Conservation (phyloP, 176 grass and related monocot genomes). For the Rhipidocladum racemiflorum region DNA sequence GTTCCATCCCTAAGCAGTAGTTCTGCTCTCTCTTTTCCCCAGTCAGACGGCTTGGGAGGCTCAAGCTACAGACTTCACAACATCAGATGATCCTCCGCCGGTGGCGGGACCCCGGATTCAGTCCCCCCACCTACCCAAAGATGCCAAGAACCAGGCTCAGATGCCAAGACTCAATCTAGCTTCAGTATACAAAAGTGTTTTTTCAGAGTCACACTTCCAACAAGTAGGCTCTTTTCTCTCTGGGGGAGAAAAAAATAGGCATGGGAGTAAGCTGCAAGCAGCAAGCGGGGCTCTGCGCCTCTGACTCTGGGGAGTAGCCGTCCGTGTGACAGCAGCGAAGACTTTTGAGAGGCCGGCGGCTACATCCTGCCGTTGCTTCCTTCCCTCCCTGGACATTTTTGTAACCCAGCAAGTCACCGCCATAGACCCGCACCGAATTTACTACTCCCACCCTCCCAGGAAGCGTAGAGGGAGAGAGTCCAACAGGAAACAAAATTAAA, state of each 20-base stretch:
- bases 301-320: not conserved
- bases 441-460: not conserved
- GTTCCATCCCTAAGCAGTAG: too few species aligned
- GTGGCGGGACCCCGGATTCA: conserved; percentile 14
- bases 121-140: conserved; percentile 34
- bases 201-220: not conserved
- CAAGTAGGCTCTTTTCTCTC: not conserved
- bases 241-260: not conserved
- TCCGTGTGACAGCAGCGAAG: conserved; percentile 2
- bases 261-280: not conserved
- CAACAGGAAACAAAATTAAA: not conserved
- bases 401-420: conserved; percentile 18
- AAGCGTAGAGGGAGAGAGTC: not conserved
- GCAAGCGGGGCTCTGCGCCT: not conserved
- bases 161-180: not conserved
- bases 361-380: not conserved
- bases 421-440: not conserved
- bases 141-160: not conserved
- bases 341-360: conserved; percentile 6
- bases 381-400: not conserved
- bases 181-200: not conserved
- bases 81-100: conserved; percentile 1
- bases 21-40: not conserved
- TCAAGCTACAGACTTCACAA: not conserved
- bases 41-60: not conserved